Percentiles rank a stretch among this genome's conserved stretches.
These are phyloP conservation scores for Penicillium sp. DNA, from an alignment of 2,329 filamentous ascomycete species.

Conservation along the genomic window DNA sequence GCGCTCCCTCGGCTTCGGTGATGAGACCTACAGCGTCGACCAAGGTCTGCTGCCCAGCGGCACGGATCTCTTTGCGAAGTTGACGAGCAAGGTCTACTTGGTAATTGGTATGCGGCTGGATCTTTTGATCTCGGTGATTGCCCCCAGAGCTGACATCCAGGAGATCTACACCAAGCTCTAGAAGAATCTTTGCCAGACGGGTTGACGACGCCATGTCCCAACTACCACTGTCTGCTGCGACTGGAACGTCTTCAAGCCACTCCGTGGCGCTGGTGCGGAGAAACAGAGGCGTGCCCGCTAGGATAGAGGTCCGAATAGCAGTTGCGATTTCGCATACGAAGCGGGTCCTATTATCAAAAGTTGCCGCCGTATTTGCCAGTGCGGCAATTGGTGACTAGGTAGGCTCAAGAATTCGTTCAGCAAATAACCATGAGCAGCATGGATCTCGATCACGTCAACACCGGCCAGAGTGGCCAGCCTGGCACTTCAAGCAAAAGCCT, in stretches of 20 bases:
- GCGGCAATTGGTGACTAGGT: conserved; percentile 65
- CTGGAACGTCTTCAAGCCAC: conserved; percentile 58
- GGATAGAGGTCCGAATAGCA: conserved; percentile 59
- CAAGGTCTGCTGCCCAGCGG: conserved; percentile 41
- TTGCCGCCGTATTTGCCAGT: conserved; percentile 54
- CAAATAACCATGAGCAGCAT: conserved; percentile 75
- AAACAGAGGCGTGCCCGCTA: conserved; percentile 66
- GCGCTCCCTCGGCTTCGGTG: conserved; percentile 52
- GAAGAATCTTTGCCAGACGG: conserved; percentile 41
- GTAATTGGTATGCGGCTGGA: conserved; percentile 49
- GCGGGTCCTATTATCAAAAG: conserved; percentile 62
- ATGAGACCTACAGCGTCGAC: conserved; percentile 56
- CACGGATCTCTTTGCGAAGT: conserved; percentile 42
- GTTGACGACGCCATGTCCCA: conserved; percentile 45
- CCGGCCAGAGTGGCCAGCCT: conserved; percentile 63
- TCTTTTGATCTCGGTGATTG: conserved; percentile 46
- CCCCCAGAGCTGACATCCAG: conserved; percentile 48
- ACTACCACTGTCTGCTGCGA: conserved; percentile 25
- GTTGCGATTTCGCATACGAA: conserved; percentile 65
- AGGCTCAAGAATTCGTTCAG: conserved; percentile 67
- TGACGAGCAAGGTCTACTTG: conserved; percentile 50
- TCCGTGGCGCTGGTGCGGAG: conserved; percentile 69
- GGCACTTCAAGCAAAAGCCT: conserved; percentile 58
- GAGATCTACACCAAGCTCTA: conserved; percentile 44
- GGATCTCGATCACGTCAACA: conserved; percentile 74